Percentiles rank a stretch among this genome's conserved stretches.
These are phyloP conservation scores for Beauveria asiatica DNA, from an alignment of 2,329 filamentous ascomycete genomes.

Conservation along the genomic window DNA sequence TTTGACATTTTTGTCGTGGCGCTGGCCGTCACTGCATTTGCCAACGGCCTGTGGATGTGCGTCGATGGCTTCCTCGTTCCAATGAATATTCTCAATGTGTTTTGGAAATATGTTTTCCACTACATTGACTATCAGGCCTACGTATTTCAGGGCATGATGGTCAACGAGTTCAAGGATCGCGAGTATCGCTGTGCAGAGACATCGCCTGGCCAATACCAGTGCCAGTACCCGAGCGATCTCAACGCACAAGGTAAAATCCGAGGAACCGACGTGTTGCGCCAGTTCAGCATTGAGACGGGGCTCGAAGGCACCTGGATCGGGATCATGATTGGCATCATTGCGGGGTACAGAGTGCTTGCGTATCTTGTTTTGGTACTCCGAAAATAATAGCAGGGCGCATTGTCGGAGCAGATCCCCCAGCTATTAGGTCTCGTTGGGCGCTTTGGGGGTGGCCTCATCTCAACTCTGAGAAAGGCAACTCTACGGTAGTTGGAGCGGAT, in stretches of 20 bases:
- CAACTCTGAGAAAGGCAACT: no score
- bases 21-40: conserved; percentile 72
- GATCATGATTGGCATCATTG: conserved; percentile 67
- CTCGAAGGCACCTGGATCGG: conserved; percentile 69
- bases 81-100: conserved; percentile 63
- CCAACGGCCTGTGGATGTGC: conserved; percentile 85
- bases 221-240: conserved; percentile 61
- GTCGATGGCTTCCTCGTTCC: conserved; percentile 76
- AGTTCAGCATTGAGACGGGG: conserved; percentile 60
- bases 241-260: conserved; percentile 58
- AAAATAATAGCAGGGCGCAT: background rate
- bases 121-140: conserved; percentile 85
- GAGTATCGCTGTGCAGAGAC: conserved; percentile 49
- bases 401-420: no score
- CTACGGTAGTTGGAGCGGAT: no score
- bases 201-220: conserved; percentile 43
- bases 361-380: conserved; percentile 12
- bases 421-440: no score
- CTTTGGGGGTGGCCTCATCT: no score
- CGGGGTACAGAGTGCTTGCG: conserved; percentile 52
- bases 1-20: conserved; percentile 75
- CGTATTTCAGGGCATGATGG: conserved; percentile 89
- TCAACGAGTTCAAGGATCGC: conserved; percentile 68
- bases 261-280: conserved; percentile 59
- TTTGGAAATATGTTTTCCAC: conserved; percentile 81